phyloP scores from a whole-genome alignment of 208 protist genomes.

The Leishmania amazonensis region DNA sequence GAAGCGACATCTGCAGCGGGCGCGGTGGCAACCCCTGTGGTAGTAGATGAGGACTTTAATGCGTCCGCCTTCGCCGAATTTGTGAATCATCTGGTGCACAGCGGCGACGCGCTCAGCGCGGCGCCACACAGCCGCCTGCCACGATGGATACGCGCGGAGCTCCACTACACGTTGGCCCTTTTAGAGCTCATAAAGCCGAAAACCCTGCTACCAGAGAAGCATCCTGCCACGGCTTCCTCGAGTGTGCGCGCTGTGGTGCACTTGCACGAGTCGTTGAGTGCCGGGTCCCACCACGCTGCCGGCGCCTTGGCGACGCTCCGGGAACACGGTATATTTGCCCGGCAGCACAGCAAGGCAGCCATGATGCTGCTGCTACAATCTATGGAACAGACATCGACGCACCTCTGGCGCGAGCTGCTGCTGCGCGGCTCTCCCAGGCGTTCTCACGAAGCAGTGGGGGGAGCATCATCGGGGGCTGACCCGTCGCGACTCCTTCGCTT shows the following conservation, averaged over 20 bases:
- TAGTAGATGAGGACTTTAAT: conserved; percentile 6
- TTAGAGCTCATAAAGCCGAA: conserved; percentile 12
- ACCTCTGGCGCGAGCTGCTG: conserved; percentile 55
- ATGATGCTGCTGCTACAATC: conserved; percentile 40
- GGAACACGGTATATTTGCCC: conserved; percentile 63
- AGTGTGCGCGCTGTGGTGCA: conserved; percentile 25
- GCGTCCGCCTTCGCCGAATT: conserved; percentile 19
- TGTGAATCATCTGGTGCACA: conserved; percentile 12
- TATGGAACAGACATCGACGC: conserved; percentile 21
- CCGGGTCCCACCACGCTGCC: conserved; percentile 55
- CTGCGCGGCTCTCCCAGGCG: background rate
- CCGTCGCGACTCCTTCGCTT: conserved; percentile 46
- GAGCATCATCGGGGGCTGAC: background rate
- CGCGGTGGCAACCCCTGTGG: background rate
- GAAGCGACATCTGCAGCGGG: background rate
- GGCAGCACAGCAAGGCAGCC: conserved; percentile 47
- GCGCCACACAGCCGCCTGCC: conserved; percentile 13
- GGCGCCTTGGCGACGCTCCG: conserved; percentile 59
- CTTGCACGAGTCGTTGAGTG: conserved; percentile 48
- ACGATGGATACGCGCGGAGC: conserved; percentile 24
- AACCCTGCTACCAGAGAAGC: background rate
- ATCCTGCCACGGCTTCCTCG: background rate
- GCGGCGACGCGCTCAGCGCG: conserved; percentile 7
- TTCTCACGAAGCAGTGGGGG: background rate
- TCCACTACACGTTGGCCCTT: conserved; percentile 32